Evolutionary conservation across 129 eudicot genomes (phyloP), one percentile per base, ranked within the genome.

Genomic region (Glebionis coronaria): DNA sequence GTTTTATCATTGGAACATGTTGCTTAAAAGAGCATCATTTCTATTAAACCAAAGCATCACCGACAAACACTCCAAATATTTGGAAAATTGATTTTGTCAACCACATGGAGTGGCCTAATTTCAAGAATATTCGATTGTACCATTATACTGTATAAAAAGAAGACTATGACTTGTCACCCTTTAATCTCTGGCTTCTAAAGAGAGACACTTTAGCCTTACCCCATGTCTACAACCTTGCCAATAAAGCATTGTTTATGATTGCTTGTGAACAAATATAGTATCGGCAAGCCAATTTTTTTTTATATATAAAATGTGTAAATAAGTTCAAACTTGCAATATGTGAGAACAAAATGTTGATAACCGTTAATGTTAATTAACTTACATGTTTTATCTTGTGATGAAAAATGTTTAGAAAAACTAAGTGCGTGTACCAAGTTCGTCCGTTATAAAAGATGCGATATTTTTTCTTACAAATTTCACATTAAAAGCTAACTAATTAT

Each of bases 131-230:
- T 20, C 73, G 54, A 57, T 75, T 67, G 73, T 67, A 57, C 74
- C 69, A 38, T n/a, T 21, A 44, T n/a, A n/a, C n/a, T n/a, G n/a
- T 67, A 35, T 18, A 58, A 75, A 51, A 49, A 66, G 40, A 50
- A 3, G 72, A 67, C 14, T 51, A 14, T 75, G 79, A 75, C 79
- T 49, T 50, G 63, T 67, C 69, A 75, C 46, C 79, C 56, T 58
- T 29, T 6, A 51, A 14, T 31, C 13, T 72, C 50, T 45, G 63
- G 53, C 77, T 44, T 65, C 25, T 10, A 49, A 67, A 74, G n/a
- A 18, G 52, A 29, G 67, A 66, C 73, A 56, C 35, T 46, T 31
- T 3, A 70, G 58, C 58, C 67, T 27, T 18, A 61, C 14, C 40
- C 28, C 21, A 2, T 50, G 49, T 29, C 49, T 67, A 51, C 15